These are phyloP conservation scores for Ganoderma boninense DNA, from an alignment of 1,284 basidiomycete genomes.

Conservation along the genomic window DNA sequence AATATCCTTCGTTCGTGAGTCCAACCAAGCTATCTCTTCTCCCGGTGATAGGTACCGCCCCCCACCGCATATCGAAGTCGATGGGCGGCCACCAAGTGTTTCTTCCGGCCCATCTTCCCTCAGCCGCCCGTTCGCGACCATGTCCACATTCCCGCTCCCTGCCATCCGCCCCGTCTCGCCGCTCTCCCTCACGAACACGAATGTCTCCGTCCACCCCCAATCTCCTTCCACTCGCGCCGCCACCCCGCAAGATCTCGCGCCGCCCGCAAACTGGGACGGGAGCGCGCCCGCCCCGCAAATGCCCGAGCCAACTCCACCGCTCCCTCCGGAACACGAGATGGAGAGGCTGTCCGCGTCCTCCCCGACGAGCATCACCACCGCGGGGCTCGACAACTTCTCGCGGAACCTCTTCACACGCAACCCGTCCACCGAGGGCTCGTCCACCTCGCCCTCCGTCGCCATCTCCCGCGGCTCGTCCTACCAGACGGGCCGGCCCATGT, in stretches of 20 bases:
- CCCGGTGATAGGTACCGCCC: conserved; percentile 8
- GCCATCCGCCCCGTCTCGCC: conserved; percentile 19
- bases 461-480: conserved; percentile 29
- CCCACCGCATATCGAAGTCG: background rate
- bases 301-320: background rate
- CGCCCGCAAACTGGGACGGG: background rate
- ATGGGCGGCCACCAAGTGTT: conserved; percentile 16
- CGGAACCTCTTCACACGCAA: conserved; percentile 25
- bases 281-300: background rate
- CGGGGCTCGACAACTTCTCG: conserved; percentile 15
- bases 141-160: conserved; percentile 17
- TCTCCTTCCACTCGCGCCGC: conserved; percentile 12
- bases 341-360: background rate
- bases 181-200: conserved; percentile 13
- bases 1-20: conserved; percentile 28
- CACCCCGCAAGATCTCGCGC: background rate
- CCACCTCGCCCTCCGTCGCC: conserved; percentile 3
- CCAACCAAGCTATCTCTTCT: conserved; percentile 24
- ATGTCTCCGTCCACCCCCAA: conserved; percentile 9
- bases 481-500: background rate
- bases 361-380: conserved; percentile 13
- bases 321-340: background rate
- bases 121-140: conserved; percentile 29
- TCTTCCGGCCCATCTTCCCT: conserved; percentile 20
- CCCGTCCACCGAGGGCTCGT: conserved; percentile 19